Percentiles rank a stretch among this genome's conserved stretches.
phyloP scores from a whole-genome alignment of 2,329 filamentous ascomycete species.

The Colletotrichum theobromicola region DNA sequence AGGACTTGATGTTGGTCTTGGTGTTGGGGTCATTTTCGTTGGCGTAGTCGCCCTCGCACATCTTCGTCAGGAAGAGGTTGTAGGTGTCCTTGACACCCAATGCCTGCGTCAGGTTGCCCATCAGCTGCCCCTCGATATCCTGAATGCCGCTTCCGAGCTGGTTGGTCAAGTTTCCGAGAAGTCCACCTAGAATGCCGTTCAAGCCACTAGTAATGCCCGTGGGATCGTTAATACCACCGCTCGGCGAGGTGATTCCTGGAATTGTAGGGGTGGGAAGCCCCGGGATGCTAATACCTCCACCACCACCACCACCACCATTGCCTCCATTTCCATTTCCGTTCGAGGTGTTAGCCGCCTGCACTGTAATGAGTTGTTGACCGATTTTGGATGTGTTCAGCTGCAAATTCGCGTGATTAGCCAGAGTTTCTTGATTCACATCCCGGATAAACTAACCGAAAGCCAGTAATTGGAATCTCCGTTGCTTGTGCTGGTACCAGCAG shows the following conservation, averaged over 20 bases:
- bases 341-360: slow-evolving; percentile 10
- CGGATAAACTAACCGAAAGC: neutral
- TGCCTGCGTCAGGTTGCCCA: slow-evolving; percentile 24
- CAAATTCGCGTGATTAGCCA: neutral
- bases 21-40: slow-evolving; percentile 11
- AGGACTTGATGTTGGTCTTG: slow-evolving; percentile 10
- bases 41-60: slow-evolving; percentile 25
- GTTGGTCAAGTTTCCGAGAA: slow-evolving; percentile 23
- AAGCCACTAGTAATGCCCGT: slow-evolving; percentile 15
- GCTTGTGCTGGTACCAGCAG: slow-evolving; percentile 4
- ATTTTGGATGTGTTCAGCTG: slow-evolving; percentile 25
- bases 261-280: neutral
- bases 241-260: neutral
- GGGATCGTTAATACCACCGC: neutral
- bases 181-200: slow-evolving; percentile 13
- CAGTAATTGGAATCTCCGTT: slow-evolving; percentile 13
- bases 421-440: accelerated
- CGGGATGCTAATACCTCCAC: neutral
- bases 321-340: slow-evolving; percentile 5
- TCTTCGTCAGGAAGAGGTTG: slow-evolving; percentile 23
- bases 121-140: slow-evolving; percentile 26
- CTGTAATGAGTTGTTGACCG: slow-evolving; percentile 19
- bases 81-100: slow-evolving; percentile 27
- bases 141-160: slow-evolving; percentile 19
- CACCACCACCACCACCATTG: neutral